Base-by-base conservation (phyloP, 1,139 yeast genomes). In the Candida tropicalis region DNA sequence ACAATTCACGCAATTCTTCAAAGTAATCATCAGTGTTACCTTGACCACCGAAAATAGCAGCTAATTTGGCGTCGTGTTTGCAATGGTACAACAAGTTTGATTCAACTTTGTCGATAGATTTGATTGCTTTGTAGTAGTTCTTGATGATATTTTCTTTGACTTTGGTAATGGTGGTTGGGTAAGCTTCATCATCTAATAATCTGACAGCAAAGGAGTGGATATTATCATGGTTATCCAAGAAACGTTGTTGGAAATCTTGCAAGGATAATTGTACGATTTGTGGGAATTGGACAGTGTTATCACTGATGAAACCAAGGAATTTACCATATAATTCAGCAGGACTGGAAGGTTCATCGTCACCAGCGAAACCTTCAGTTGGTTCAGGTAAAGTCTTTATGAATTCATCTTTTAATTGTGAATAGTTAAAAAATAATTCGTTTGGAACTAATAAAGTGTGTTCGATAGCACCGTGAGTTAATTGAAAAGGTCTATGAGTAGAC, bases 1-100 rank as follows among this genome's bases (percentile, higher is more conserved):
- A 84, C 48, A 90, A 68, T 55, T 90, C 96, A 65, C 96, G 83
- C 62, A 93, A 81, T 73, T 95, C 99, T 62, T 91, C 97, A 60
- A 93, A 93, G 74, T 90, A 93, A 63, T 93, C 98, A 62, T 95
- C 98, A 41, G 96, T 84, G 71, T 89, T 91, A 70, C 99, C 99
- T 75, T 93, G 99, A 59, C 99, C 99, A 65, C 99, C 99, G 59
- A 93, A 93, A 52, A 93, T 83, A 50, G 97, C 96, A 49, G 79
- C 82, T 46, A 90, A 67, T 49, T 76, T 70, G 42, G 95, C 90
- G 35, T 69, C 59, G 36, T 54, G 46, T 28, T 57, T 44, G 22
- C 78, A 65, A 43, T 73, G 72, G 45, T 61, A 61, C 58, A 77
- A 71, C 52, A 81, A 68, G 43, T 81, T 87, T 25, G 93, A 64